Conservation (phyloP, 441 rosid genomes). For the Aleurites moluccanus region DNA sequence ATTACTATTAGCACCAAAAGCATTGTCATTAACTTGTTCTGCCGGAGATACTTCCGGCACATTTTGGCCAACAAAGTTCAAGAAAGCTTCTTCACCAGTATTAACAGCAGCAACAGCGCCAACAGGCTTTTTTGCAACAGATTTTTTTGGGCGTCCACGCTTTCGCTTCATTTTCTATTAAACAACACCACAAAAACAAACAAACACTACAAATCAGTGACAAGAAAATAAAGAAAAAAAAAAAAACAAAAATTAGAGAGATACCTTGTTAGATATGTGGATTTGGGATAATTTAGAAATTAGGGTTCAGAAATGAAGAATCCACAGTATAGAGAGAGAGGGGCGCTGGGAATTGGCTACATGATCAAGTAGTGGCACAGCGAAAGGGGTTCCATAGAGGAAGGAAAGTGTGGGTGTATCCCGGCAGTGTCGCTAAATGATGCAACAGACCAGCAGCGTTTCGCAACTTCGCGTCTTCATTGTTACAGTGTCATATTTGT, state of each 20-base stretch:
- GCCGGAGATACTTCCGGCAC: slow-evolving; percentile 2
- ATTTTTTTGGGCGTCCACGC: slow-evolving; percentile 20
- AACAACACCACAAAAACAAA: not conserved
- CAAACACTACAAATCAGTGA: not conserved
- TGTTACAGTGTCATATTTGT: not conserved
- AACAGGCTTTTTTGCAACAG: slow-evolving; percentile 7
- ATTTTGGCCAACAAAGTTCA: slow-evolving; percentile 30
- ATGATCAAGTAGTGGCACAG: no score
- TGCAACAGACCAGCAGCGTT: not conserved
- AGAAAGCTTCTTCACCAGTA: slow-evolving; percentile 29
- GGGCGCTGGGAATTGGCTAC: not conserved
- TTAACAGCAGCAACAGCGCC: not conserved
- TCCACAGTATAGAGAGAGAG: no score
- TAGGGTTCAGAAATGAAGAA: not conserved
- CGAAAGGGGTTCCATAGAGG: not conserved
- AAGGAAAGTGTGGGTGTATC: not conserved
- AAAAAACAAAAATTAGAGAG: no score
- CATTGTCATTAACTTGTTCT: no score
- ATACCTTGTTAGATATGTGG: not conserved
- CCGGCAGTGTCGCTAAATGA: slow-evolving; percentile 11
- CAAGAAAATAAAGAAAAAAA: not conserved
- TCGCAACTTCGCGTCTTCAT: not conserved
- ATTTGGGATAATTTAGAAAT: not conserved
- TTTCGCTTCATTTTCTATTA: slow-evolving; percentile 12
- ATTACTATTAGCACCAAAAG: not conserved